Percentiles rank a stretch among this genome's conserved stretches.
phyloP scores from a whole-genome alignment of 495 filamentous ascomycete species.

The Pseudomonodictys pantanalensis region DNA sequence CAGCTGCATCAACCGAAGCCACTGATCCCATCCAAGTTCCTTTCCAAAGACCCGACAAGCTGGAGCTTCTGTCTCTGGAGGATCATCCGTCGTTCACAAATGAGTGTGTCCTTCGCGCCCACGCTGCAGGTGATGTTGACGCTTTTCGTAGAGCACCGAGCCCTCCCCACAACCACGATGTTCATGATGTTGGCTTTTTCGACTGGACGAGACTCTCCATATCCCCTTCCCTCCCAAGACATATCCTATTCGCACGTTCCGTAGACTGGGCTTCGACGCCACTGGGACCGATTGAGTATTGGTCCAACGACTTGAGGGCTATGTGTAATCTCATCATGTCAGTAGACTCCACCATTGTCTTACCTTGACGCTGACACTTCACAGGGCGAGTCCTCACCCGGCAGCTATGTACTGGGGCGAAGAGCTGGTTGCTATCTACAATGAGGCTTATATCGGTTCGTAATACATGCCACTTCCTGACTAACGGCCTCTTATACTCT shows the following conservation, averaged over 20 bases:
- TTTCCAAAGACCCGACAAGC: background rate
- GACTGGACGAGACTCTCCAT: conserved; percentile 68
- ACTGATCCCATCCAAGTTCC: background rate
- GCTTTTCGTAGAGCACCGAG: conserved; percentile 25
- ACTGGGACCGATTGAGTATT: conserved; percentile 64
- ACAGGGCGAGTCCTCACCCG: conserved; percentile 60
- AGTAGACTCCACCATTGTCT: background rate
- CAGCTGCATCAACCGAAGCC: background rate
- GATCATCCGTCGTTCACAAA: conserved; percentile 29
- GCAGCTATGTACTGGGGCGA: conserved; percentile 71
- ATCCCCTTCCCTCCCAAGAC: conserved; percentile 54
- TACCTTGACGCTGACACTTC: background rate
- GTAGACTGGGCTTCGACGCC: conserved; percentile 63
- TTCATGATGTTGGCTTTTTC: conserved; percentile 46
- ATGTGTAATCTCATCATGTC: conserved; percentile 65
- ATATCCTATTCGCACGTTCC: conserved; percentile 64
- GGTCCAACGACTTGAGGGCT: conserved; percentile 59
- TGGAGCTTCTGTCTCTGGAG: conserved; percentile 17
- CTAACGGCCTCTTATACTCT: background rate
- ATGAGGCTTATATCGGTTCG: conserved; percentile 59
- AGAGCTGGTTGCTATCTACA: conserved; percentile 66
- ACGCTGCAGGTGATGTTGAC: conserved; percentile 41
- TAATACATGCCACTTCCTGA: background rate
- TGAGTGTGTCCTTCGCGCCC: conserved; percentile 38
- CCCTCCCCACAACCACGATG: conserved; percentile 12